These are phyloP conservation scores for Ceratopteris richardii DNA, from an alignment of 75 land plant genomes.

Conservation along the genomic window DNA sequence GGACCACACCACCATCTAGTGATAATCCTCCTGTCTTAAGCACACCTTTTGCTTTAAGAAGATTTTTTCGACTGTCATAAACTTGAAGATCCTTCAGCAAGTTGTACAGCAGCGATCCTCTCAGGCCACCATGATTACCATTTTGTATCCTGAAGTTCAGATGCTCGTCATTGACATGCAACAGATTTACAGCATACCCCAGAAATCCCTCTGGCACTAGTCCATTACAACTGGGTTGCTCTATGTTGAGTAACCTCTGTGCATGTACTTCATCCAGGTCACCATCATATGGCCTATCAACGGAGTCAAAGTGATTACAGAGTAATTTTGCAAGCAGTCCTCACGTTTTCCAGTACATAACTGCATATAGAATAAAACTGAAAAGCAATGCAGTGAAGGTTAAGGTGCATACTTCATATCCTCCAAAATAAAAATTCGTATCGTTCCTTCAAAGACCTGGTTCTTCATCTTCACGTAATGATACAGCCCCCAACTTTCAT, in stretches of 20 bases:
- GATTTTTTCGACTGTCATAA: slow-evolving; percentile 15
- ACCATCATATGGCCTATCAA: background rate
- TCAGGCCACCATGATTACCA: slow-evolving; percentile 5
- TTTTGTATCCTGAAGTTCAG: slow-evolving; percentile 8
- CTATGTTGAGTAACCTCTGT: slow-evolving; percentile 19
- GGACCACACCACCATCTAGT: slow-evolving; percentile 23
- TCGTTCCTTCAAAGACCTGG: background rate
- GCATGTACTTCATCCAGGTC: slow-evolving; percentile 17
- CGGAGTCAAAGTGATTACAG: too few relatives aligned
- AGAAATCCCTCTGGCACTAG: slow-evolving; percentile 18
- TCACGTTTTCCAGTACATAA: too few relatives aligned
- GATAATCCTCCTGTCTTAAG: slow-evolving; percentile 17
- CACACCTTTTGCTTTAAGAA: slow-evolving; percentile 14
- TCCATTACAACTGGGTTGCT: slow-evolving; percentile 11
- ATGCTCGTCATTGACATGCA: slow-evolving; percentile 19
- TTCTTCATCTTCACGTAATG: background rate
- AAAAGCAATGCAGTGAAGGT: background rate
- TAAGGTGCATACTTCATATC: slow-evolving; percentile 2
- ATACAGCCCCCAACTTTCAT: slow-evolving; percentile 3
- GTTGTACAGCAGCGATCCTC: slow-evolving; percentile 20
- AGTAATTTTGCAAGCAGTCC: too few relatives aligned
- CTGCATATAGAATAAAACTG: background rate
- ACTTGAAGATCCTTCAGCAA: slow-evolving; percentile 23
- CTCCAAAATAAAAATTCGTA: background rate
- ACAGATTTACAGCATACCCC: slow-evolving; percentile 28